These are phyloP conservation scores for Rhynchospora breviuscula DNA, from an alignment of 176 grass and related monocot genomes.

Conservation along the genomic window DNA sequence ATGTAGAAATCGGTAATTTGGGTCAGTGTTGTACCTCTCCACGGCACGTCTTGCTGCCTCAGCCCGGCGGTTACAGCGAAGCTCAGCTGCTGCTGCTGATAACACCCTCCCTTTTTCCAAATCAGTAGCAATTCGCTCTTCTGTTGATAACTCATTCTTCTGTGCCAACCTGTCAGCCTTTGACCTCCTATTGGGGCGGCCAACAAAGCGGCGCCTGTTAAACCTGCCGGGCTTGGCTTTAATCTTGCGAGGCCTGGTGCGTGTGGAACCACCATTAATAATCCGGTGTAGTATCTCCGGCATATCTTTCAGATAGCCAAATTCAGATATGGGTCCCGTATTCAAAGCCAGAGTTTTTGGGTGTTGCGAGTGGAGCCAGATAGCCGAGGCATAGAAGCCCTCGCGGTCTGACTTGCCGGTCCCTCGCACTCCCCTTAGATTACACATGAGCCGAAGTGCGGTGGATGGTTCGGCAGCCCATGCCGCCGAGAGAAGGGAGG, in stretches of 20 bases:
- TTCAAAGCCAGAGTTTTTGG: conserved; percentile 70
- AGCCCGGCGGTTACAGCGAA: conserved; percentile 25
- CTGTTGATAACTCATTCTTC: conserved; percentile 20
- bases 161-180: neutral
- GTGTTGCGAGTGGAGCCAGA: conserved; percentile 67
- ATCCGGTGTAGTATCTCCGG: conserved; percentile 83
- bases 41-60: conserved; percentile 39
- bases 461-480: conserved; percentile 40
- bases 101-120: conserved; percentile 23
- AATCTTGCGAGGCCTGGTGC: conserved; percentile 34
- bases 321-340: conserved; percentile 32
- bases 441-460: conserved; percentile 56
- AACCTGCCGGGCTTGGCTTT: neutral
- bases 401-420: conserved; percentile 75
- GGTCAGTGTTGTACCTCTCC: conserved; percentile 36
- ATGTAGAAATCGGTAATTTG: conserved; percentile 48
- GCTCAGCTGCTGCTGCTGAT: conserved; percentile 24
- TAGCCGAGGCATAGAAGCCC: conserved; percentile 66
- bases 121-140: conserved; percentile 37
- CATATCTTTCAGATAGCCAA: conserved; percentile 93
- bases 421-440: conserved; percentile 69
- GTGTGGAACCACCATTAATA: conserved; percentile 40
- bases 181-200: neutral
- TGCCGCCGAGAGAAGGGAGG: conserved; percentile 34
- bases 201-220: neutral